Base-by-base conservation (phyloP, 2,329 filamentous ascomycete species). In the Rhynchosporium agropyri region DNA sequence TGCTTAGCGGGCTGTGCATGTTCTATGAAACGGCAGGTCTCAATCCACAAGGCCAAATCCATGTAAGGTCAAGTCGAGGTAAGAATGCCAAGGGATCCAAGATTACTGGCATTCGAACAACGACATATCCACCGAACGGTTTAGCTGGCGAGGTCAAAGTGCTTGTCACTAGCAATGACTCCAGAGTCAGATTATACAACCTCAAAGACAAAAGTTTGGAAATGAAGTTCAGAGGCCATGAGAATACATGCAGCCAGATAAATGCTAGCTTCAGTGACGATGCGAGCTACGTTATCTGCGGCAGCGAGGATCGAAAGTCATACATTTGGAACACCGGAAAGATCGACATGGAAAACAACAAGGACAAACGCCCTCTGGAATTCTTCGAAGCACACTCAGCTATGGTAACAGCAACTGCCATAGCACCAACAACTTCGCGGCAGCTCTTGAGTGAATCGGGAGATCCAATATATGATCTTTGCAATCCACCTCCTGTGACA, bases 41-140 rank as follows among this genome's bases (percentile, higher is more conserved):
- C 57, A 95, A 91, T 72, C 85, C 89, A 59, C 85, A 91, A 68
- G 89, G 89, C 1, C 92, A 97, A 73, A 88, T 98, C 36, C 92
- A 97, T 68, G 93, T 97, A n/a, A 88, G 93, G 50, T 97, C 93
- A 0, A 92, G 92, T 0, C 84, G 93, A 63, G 94, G 95, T 2
- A 93, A 92, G 73, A 98, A 97, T 72, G 90, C 93, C 4, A 97
- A 96, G 75, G 94, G 94, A 5, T 97, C 92, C 79, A 99, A 99
- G 75, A 97, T 99, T 69, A 98, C 95, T 0, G 93, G 92, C 6
- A 97, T 99, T 59, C 88, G 94, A 72, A 89, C 92, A 0, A 87
- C 89, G 67, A 76, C 79, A 15, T 80, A 86, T 55, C 86, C 87
- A 4, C 80, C 81, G 2, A 78, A 81, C 28, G 79, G 83, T 57